Conservation (phyloP, 345 rosid species). For the Syzygium aqueum region DNA sequence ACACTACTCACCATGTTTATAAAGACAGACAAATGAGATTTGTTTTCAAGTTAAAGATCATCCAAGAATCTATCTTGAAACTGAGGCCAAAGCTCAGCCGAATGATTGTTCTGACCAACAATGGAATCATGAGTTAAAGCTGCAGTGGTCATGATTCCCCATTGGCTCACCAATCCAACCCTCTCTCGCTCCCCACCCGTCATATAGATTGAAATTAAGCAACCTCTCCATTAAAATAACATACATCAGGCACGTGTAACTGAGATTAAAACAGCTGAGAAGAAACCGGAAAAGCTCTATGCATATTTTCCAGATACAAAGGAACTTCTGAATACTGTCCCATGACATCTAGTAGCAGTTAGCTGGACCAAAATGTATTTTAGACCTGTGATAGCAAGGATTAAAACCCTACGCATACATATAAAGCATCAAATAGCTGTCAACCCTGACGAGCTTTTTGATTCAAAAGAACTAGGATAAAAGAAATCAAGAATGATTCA, state of each 20-base stretch:
- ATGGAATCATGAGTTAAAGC: not conserved
- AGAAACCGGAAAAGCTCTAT: not conserved
- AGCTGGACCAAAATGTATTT: not conserved
- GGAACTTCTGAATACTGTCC: not conserved
- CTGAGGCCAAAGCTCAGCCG: not conserved
- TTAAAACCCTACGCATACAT: not conserved
- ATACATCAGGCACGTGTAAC: not conserved
- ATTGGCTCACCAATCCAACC: not conserved
- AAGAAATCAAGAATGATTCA: not conserved
- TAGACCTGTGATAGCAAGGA: not conserved
- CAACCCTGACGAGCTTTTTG: not conserved
- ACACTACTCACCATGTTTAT: not conserved
- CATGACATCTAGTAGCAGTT: not conserved
- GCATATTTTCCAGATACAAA: not conserved
- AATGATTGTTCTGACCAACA: not conserved
- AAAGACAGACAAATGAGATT: not conserved
- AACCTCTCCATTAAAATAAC: not conserved
- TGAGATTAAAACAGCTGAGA: not conserved
- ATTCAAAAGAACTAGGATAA: not conserved
- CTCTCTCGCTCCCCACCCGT: not conserved
- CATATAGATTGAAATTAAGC: not conserved
- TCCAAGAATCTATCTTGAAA: not conserved
- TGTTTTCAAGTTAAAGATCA: not conserved
- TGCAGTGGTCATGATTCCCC: not conserved
- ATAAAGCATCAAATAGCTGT: not conserved